These are phyloP conservation scores for Hypoxylon trugodes DNA, from an alignment of 495 filamentous ascomycete genomes.

Conservation along the genomic window DNA sequence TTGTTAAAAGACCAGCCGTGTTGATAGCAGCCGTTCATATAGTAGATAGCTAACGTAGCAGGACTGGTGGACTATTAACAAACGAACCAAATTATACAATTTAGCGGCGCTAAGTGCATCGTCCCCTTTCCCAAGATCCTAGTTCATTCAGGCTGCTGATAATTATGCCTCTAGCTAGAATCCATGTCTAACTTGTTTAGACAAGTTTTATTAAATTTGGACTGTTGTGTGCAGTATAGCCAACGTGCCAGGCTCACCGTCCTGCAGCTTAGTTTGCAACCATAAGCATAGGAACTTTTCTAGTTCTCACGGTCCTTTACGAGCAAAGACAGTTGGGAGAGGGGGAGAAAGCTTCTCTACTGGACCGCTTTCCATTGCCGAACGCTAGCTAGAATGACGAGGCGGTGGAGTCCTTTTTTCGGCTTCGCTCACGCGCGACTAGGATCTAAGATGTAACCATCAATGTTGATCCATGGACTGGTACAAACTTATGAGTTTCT, in stretches of 20 bases:
- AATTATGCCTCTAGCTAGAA: neutral
- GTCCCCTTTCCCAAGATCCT: constrained; percentile 9
- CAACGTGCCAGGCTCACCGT: constrained; percentile 10
- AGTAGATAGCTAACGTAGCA: constrained; percentile 11
- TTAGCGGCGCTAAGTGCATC: constrained; percentile 17
- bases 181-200: neutral
- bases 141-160: constrained; percentile 1
- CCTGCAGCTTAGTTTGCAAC: neutral
- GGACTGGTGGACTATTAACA: constrained; percentile 7
- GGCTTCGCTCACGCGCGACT: constrained; percentile 31
- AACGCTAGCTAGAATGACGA: constrained; percentile 34
- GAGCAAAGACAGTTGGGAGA: neutral
- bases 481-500: constrained; percentile 23
- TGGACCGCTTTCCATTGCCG: constrained; percentile 35
- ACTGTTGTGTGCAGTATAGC: neutral
- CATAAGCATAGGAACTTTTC: neutral
- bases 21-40: constrained; percentile 14
- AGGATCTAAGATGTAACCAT: constrained; percentile 39
- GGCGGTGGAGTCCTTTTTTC: constrained; percentile 33
- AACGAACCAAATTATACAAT: constrained; percentile 16
- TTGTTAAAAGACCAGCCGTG: constrained; percentile 1
- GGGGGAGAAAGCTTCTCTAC: constrained; percentile 24
- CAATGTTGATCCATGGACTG: constrained; percentile 30
- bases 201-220: constrained; percentile 5
- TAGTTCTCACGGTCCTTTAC: constrained; percentile 5